phyloP scores from a whole-genome alignment of 257 asterid genomes.

The Penstemon eatonii region DNA sequence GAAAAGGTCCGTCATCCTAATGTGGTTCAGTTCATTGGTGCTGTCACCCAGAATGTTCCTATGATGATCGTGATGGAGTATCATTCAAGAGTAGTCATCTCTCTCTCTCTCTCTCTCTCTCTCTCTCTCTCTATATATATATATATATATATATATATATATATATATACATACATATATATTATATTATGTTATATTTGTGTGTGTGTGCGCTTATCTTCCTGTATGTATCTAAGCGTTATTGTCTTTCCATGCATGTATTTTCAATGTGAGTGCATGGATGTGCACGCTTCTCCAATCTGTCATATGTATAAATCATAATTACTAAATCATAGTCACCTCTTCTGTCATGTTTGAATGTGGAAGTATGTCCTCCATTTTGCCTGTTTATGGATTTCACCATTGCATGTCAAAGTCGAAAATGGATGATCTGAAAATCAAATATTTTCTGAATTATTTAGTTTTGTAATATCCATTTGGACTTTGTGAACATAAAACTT shows the following conservation, averaged over 20 bases:
- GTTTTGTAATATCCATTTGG: not conserved
- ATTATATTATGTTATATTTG: not conserved
- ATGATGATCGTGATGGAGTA: conserved; percentile 96
- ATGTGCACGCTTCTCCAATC: not conserved
- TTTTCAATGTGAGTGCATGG: not conserved
- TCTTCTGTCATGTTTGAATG: not conserved
- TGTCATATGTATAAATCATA: not conserved
- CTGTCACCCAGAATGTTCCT: conserved; percentile 93
- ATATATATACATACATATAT: not conserved
- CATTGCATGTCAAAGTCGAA: conserved; percentile 3
- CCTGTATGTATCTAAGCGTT: not conserved
- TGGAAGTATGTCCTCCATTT: conserved; percentile 1
- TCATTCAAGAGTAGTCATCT: conserved; percentile 66
- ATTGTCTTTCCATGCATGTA: not conserved
- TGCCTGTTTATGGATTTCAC: not conserved
- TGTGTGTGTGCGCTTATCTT: not conserved
- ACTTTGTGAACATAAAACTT: conserved; percentile 1
- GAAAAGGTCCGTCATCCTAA: conserved; percentile 99
- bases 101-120: conserved; percentile 35
- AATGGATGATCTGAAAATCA: not conserved
- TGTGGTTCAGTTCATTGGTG: conserved; percentile 96
- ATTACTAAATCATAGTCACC: not conserved
- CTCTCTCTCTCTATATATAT: not conserved
- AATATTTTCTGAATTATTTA: not conserved
- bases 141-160: not conserved